Evolutionary conservation across 306 rosid species (phyloP).

Genomic region (Betula pendula): DNA sequence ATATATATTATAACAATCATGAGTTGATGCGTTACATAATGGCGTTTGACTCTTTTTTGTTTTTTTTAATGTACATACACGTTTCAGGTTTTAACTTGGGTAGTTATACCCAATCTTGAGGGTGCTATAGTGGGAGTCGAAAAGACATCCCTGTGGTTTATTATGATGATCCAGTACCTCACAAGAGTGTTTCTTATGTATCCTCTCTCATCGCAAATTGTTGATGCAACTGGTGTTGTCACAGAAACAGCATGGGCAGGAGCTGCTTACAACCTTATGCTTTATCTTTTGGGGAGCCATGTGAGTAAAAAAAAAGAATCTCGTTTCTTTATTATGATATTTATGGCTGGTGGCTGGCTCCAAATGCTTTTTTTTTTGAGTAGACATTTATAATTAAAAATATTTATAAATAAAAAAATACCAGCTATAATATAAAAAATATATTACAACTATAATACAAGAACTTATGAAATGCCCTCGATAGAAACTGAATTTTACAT

Average conservation of each 20-base stretch:
- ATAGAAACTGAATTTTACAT: too few species aligned
- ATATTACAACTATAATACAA: too few species aligned
- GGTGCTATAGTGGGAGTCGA: slow-evolving; percentile 86
- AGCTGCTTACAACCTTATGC: slow-evolving; percentile 91
- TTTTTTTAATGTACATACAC: too few species aligned
- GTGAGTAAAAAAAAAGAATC: slow-evolving; percentile 52
- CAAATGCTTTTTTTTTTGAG: too few species aligned
- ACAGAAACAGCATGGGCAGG: slow-evolving; percentile 98
- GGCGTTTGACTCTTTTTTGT: too few species aligned
- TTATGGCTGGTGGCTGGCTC: neutral
- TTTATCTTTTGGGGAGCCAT: slow-evolving; percentile 97
- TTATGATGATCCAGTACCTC: slow-evolving; percentile 73
- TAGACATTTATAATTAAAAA: too few species aligned
- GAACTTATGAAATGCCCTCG: too few species aligned
- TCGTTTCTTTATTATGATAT: too few species aligned
- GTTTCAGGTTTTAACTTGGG: slow-evolving; percentile 84
- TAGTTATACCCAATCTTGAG: slow-evolving; percentile 67
- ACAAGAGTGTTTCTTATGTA: slow-evolving; percentile 79
- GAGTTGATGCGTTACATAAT: too few species aligned
- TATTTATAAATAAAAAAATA: too few species aligned
- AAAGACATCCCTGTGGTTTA: slow-evolving; percentile 73
- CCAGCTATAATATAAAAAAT: too few species aligned
- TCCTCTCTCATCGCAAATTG: slow-evolving; percentile 88
- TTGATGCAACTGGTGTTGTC: slow-evolving; percentile 87
- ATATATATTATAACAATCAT: too few species aligned